A percentile compares a stretch with the other conserved stretches of the same genome.
Evolutionary conservation across 768 basidiomycete species (phyloP).

Genomic region (Boletales sp.): DNA sequence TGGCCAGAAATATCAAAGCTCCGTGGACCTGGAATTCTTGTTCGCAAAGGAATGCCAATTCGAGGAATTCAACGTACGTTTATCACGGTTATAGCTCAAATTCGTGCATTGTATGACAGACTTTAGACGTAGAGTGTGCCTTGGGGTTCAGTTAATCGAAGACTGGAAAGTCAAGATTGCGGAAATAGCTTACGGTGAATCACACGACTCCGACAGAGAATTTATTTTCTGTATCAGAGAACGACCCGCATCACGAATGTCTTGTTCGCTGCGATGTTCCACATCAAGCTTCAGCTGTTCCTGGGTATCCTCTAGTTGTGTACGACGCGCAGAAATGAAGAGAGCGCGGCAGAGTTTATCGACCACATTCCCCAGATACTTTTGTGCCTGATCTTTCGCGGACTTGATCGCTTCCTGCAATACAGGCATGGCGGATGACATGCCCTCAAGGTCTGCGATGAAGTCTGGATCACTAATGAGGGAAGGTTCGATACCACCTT

Average conservation of each 20-base stretch:
- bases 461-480: slow-evolving; percentile 21
- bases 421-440: slow-evolving; percentile 9
- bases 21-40: slow-evolving; percentile 6
- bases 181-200: slow-evolving; percentile 14
- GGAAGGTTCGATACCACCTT: slow-evolving; percentile 16
- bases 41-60: not conserved
- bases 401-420: slow-evolving; percentile 14
- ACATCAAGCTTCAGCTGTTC: slow-evolving; percentile 12
- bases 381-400: slow-evolving; percentile 16
- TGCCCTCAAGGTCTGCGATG: slow-evolving; percentile 18
- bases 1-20: slow-evolving; percentile 16
- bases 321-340: slow-evolving; percentile 2
- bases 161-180: not conserved
- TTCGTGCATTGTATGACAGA: not conserved
- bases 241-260: slow-evolving; percentile 8
- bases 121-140: slow-evolving; percentile 16
- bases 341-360: slow-evolving; percentile 18
- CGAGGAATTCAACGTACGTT: not conserved
- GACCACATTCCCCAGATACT: slow-evolving; percentile 14
- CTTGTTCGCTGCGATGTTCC: slow-evolving; percentile 13
- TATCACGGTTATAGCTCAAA: not conserved
- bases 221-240: slow-evolving; percentile 19
- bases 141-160: slow-evolving; percentile 1
- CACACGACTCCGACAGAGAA: slow-evolving; percentile 11
- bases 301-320: slow-evolving; percentile 16